Evolutionary conservation across 2,329 filamentous ascomycete genomes (phyloP), one percentile per base, ranked within the genome.

Genomic region (Hypoxylon sp.): DNA sequence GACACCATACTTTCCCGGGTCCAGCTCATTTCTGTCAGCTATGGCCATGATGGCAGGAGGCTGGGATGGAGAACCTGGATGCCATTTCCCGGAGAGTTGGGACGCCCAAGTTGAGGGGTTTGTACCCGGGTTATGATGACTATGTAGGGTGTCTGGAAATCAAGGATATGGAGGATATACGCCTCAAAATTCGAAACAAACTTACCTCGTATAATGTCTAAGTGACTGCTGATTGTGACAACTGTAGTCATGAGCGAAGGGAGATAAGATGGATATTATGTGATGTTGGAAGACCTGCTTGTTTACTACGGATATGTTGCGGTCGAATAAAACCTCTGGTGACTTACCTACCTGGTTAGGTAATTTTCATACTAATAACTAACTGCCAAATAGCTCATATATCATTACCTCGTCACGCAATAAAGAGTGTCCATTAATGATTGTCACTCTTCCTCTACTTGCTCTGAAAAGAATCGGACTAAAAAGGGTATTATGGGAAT

Each of bases 21-120:
- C 80, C 34, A 79, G 81, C 2, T 79, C 79, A 1, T 74, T 87
- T 60, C 66, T 87, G 68, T 70, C 85, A 30, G 83, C 83, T 0
- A 76, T 84, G 59, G 85, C 82, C 2, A 85, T 87, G 83, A 82
- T 87, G 81, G 81, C 82, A 10, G 84, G 83, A 1, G 85, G 82
- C 0, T 87, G 85, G 85, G 84, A 86, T 68, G 82, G 79, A 1
- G 72, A 70, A 48, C 77, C 78, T n/a, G 82, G 78, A 6, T 63
- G 72, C 32, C 77, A 84, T 51, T 85, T 84, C 64, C 84, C 84
- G 0, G 69, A 74, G 17, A 78, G 70, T 0, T 87, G 84, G 84
- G 72, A 79, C 41, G 81, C 81, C 1, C 77, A 68, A 37, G 79
- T 78, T 26, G 84, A 86, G 57, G 83, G 81, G 1, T 86, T 87